Base-by-base conservation (phyloP, 371 early-diverging fungal species). In the Apophysomyces ossiformis region DNA sequence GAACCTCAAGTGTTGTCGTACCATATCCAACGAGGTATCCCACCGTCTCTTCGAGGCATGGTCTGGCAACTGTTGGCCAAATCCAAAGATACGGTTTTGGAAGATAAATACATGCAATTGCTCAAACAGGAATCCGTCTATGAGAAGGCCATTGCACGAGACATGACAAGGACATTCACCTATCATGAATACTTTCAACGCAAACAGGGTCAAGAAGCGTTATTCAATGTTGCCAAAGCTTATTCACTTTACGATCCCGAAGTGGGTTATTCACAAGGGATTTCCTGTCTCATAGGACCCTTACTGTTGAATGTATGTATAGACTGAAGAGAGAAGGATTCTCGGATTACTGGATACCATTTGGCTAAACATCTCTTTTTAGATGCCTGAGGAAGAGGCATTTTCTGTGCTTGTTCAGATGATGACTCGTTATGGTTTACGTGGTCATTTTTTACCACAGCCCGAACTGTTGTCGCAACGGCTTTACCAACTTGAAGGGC, bases 311-410 rank as follows among this genome's bases (percentile, higher is more conserved):
- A 96, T 77, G 93, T 93, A 88, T 81, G 85, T 26, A 26, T 26
- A 2, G 32, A 26, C 71, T 37, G 1, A 64, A 9, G n/a, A 58
- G 18, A 39, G 26, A 32, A 61, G 5, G 54, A 64, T 38, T 6
- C 32, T 26, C 2, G 32, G 2, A 26, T 2, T 26, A 26, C 32
- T 2, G 32, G 32, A 26, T 15, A 13, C 1, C 9, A 7, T 60
- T 71, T 32, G 75, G n/a, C 37, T 57, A 2, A 26, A 26, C 32
- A 26, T 26, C 32, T 26, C 32, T 26, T 26, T 54, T 6, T 78
- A 92, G 92, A 96, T 96, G 96, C 95, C 96, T 13, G 97, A 97
- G 64, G 97, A 96, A 72, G 94, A 96, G 73, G 95, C 96, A 0
- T 98, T 98, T 78, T 91, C 93, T 75, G 87, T 94, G 26, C 77